Base-by-base conservation (phyloP, 1,139 yeast genomes). In the Lodderomyces beijingensis region DNA sequence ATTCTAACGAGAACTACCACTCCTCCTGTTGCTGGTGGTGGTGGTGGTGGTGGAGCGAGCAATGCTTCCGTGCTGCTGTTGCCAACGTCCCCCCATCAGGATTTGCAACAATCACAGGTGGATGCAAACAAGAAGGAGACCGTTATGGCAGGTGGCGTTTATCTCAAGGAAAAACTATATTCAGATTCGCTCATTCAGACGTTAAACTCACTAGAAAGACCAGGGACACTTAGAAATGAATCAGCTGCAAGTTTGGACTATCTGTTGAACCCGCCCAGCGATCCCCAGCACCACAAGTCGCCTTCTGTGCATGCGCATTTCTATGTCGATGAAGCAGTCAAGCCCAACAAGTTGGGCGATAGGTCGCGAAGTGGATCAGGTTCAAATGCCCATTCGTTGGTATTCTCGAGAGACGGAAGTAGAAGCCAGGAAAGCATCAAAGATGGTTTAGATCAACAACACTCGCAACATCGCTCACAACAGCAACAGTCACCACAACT, bases 231-330 rank as follows among this genome's bases (percentile, higher is more conserved):
- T 3, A 18, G 13, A 13, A 24, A 24, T 17, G 17, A 24, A 11
- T 24, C 32, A 6, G 27, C 16, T 18, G 17, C 40, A 40, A 52
- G 57, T 29, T 46, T 59, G 23, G 64, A 65, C 37, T 55, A 50
- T 40, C 38, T 53, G 2, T 32, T 46, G 24, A 50, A 52, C 27
- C 68, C 68, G 8, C 71, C 72, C 4, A 45, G 41, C 15, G 53
- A 51, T 5, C 44, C 51, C 25, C 37, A 46, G 2, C 84, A 74
- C 47, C 79, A 69, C 43, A 75, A 74, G 50, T 62, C 71, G 14
- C 76, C 77, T 15, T 75, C 77, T 27, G 84, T 80, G 36, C 95
- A 85, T 56, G 91, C 94, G 1, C 95, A 85, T 57, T 85, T 86
- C 51, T 74, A 71, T 44, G 80, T 80, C 7, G 86, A 81, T 43